phyloP scores from a whole-genome alignment of 2,329 filamentous ascomycete species.

The Esteya vermicola region DNA sequence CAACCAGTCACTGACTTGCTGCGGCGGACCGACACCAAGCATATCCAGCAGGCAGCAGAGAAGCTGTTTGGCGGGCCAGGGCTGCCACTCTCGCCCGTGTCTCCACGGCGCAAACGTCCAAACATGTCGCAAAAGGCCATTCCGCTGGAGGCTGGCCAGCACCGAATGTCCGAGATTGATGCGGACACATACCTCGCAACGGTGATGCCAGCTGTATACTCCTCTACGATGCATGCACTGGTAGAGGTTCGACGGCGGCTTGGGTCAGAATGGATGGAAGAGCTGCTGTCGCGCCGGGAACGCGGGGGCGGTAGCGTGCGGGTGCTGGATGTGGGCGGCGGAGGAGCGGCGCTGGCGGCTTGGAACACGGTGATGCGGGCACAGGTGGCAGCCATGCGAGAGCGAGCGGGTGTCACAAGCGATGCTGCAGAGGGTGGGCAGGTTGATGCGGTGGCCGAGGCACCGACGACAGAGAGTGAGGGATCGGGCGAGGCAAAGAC shows the following conservation, averaged over 20 bases:
- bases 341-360: conserved; percentile 58
- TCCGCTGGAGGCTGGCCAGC: conserved; percentile 46
- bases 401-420: too few species aligned
- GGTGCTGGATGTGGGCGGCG: conserved; percentile 61
- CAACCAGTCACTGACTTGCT: conserved; percentile 58
- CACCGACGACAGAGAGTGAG: conserved; percentile 27
- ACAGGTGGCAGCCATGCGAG: conserved; percentile 61
- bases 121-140: conserved; percentile 50
- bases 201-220: conserved; percentile 57
- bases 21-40: conserved; percentile 52
- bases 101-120: conserved; percentile 32
- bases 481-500: conserved; percentile 22
- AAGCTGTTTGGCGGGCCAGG: conserved; percentile 61
- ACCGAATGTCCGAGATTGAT: conserved; percentile 59
- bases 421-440: conserved; percentile 53
- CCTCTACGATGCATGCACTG: conserved; percentile 50
- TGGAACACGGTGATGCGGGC: conserved; percentile 67
- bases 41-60: conserved; percentile 60
- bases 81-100: conserved; percentile 64
- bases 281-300: conserved; percentile 36
- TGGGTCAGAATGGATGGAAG: conserved; percentile 55
- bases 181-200: conserved; percentile 58
- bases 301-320: conserved; percentile 42
- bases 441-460: conserved; percentile 28
- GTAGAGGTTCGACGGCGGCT: conserved; percentile 62